phyloP scores from a whole-genome alignment of 805 yeast genomes.

The Jamesozyma gamospora region DNA sequence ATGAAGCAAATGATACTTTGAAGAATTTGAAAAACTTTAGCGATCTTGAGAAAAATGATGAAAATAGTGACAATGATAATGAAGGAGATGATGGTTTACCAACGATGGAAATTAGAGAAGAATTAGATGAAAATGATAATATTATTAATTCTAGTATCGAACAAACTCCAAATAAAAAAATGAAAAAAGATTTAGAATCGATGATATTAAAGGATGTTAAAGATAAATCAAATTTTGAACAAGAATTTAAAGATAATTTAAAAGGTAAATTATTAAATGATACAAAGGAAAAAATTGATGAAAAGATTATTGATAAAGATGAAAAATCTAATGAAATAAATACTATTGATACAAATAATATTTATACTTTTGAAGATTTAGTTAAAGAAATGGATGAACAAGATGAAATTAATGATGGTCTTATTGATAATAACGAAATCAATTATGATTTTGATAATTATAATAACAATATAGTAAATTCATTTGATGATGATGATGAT shows the following conservation, averaged over 20 bases:
- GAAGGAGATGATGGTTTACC: slow-evolving; percentile 36
- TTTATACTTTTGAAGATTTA: slow-evolving; percentile 28
- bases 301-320: not conserved
- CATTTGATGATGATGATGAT: slow-evolving; percentile 10
- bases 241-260: slow-evolving; percentile 9
- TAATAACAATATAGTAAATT: slow-evolving; percentile 5
- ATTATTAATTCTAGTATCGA: slow-evolving; percentile 39
- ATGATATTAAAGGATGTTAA: slow-evolving; percentile 4
- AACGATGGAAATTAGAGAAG: slow-evolving; percentile 75
- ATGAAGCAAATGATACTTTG: slow-evolving; percentile 33
- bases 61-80: slow-evolving; percentile 6
- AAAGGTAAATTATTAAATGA: slow-evolving; percentile 6
- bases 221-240: too few relatives aligned
- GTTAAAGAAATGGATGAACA: slow-evolving; percentile 25
- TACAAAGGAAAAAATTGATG: not conserved
- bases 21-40: slow-evolving; percentile 12
- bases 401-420: slow-evolving; percentile 22
- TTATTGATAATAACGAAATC: slow-evolving; percentile 11
- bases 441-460: slow-evolving; percentile 18
- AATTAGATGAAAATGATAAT: slow-evolving; percentile 75
- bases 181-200: slow-evolving; percentile 9
- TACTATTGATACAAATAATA: slow-evolving; percentile 16
- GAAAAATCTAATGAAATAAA: not conserved
- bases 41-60: not conserved
- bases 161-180: slow-evolving; percentile 27